Evolutionary conservation across 148 eudicot species (phyloP), one percentile per base, ranked within the genome.

Genomic region (Cornus florida): DNA sequence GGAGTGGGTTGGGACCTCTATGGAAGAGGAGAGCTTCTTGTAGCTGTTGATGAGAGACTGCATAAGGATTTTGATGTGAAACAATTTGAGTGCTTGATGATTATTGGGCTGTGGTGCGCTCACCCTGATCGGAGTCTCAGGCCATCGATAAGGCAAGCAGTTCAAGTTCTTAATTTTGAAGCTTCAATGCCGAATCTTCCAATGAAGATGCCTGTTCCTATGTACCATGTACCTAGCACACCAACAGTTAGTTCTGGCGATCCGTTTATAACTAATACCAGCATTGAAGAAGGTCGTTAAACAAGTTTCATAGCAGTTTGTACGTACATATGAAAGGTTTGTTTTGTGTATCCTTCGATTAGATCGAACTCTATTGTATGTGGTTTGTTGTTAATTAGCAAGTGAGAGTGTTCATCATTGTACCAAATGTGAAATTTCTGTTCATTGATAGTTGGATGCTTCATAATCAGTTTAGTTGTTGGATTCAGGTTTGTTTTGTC

Each of bases 1-100:
- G 53, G 88, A 86, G 59, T 88, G 90, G 88, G 86, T 88, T 33
- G 86, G 92, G 92, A 76, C 77, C 75, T 85, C 6, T 85, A 86
- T 70, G 90, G 86, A 22, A 69, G 72, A 50, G 88, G 86, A 6
- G 68, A 62, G 12, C 72, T 87, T 39, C 72, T 77, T 48, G 72
- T 79, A 10, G 88, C 83, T 28, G 75, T 83, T 1, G 88, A 89
- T 72, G 24, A 28, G 69, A 85, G 75, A 59, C 71, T 91, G 2
- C 66, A 76, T 13, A 76, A 23, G 59, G 84, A 83, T 24, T 88
- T 81, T 32, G 79, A 85, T 4, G 60, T 3, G 19, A 76, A 83
- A 50, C 78, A 91, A 75, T 62, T 79, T 0, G 89, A 89, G 74
- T 75, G 86, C 46, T 79, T 89, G 81, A 92, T 28, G 28, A 28